A percentile compares a stretch with the other conserved stretches of the same genome.
phyloP scores from a whole-genome alignment of 164 flowering plant species.

The Saururus chinensis region DNA sequence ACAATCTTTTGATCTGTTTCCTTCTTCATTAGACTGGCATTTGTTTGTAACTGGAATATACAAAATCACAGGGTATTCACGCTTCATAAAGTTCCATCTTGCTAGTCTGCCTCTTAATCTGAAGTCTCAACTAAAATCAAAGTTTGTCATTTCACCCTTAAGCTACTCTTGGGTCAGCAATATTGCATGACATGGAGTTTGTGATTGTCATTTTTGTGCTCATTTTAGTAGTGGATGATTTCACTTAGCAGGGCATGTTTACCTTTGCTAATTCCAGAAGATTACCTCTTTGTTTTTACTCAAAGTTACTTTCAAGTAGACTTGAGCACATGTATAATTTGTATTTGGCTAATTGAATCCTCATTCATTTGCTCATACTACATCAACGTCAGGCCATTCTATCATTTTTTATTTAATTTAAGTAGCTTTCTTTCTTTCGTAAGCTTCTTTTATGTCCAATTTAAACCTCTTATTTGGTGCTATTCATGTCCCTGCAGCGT shows the following conservation, averaged over 20 bases:
- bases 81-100: not conserved
- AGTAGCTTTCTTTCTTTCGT: not conserved
- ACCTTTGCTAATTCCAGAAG: not conserved
- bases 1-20: constrained; percentile 8
- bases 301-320: not conserved
- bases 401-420: not conserved
- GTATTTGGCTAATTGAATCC: not conserved
- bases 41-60: too few species aligned
- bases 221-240: too few species aligned
- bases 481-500: not conserved
- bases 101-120: not conserved
- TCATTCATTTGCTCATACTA: not conserved
- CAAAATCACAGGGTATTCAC: too few species aligned
- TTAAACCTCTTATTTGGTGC: not conserved
- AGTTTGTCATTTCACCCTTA: not conserved
- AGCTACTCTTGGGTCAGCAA: too few species aligned
- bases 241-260: too few species aligned
- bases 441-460: not conserved
- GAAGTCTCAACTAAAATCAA: not conserved
- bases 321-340: not conserved
- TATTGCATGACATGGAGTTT: not conserved
- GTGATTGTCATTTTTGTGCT: too few species aligned
- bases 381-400: too few species aligned
- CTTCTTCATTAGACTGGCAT: not conserved
- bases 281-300: not conserved